Base-by-base conservation (phyloP, 2,329 filamentous ascomycete genomes). In the Metarhizium robertsii region DNA sequence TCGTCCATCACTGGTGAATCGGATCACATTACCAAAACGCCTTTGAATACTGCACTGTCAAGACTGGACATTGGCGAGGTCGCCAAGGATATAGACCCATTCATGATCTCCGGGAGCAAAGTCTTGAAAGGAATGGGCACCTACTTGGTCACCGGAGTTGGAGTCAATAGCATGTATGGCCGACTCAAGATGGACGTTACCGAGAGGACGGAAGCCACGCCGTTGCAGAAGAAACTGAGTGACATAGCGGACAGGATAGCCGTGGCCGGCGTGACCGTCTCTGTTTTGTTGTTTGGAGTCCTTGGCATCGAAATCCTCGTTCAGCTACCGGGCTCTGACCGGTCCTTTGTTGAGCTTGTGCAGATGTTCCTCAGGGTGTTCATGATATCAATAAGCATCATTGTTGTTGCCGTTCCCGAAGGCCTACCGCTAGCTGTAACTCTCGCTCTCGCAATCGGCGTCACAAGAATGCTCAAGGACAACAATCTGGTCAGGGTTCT, bases 251-350 rank as follows among this genome's bases (percentile, higher is more conserved):
- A 66, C 20, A 64, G 61, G 32, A 71, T 71, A 50, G 70, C 71
- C 25, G 69, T 68, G 57, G 58, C 67, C 20, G 80, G 79, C 25
- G 83, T 86, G 61, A 82, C 81, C 54, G 84, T 88, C 36, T 88
- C 88, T 46, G 69, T 88, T 14, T 71, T 92, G 7, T 76, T 92
- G 18, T 92, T 94, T 66, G 71, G 90, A 52, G 86, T 90, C 29
- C 75, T 92, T 14, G 83, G 92, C 63, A 89, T 92, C 73, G 85
- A 89, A 64, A 92, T 91, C 66, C 73, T 89, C 30, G 85, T 80
- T 40, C 70, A 78, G 16, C 76, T 92, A 6, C 78, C 79, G 5
- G 64, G 72, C 40, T 83, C 81, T 62, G 49, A 61, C 20, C 66
- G 60, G 0, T 70, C 72, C 0, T 71, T 82, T 1, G 75, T 80